Evolutionary conservation across 441 rosid species (phyloP).

Genomic region (Francoa sonchifolia): DNA sequence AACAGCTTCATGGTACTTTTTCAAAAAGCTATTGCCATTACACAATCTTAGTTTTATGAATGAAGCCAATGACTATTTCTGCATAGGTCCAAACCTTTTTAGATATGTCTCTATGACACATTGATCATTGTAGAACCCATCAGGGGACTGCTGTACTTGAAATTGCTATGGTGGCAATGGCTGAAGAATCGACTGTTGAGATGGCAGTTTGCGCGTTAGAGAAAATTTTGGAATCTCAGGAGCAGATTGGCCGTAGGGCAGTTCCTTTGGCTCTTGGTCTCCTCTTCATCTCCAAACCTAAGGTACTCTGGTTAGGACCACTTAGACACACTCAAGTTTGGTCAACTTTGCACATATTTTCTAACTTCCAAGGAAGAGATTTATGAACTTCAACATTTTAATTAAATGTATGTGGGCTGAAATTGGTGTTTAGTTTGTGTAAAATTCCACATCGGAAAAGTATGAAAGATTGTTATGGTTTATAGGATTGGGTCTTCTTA

Average conservation of each 20-base stretch:
- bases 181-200: constrained; percentile 90
- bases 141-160: constrained; percentile 97
- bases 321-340: not conserved
- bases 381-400: not conserved
- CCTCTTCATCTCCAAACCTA: constrained; percentile 91
- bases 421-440: not conserved
- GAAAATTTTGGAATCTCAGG: constrained; percentile 88
- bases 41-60: not conserved
- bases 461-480: no score
- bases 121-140: constrained; percentile 70
- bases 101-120: constrained; percentile 74
- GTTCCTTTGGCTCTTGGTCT: constrained; percentile 97
- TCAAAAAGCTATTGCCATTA: constrained; percentile 6
- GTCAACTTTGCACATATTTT: not conserved
- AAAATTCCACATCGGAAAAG: no score
- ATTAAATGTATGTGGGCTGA: not conserved
- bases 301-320: constrained; percentile 34
- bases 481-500: no score
- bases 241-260: constrained; percentile 71
- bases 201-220: constrained; percentile 91
- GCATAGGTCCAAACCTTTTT: constrained; percentile 89
- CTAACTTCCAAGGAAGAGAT: no score
- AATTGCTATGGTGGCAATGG: constrained; percentile 97
- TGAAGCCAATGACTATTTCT: not conserved
- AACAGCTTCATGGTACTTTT: constrained; percentile 77